phyloP scores from a whole-genome alignment of 495 filamentous ascomycete genomes.

The Daldinia vernicosa region DNA sequence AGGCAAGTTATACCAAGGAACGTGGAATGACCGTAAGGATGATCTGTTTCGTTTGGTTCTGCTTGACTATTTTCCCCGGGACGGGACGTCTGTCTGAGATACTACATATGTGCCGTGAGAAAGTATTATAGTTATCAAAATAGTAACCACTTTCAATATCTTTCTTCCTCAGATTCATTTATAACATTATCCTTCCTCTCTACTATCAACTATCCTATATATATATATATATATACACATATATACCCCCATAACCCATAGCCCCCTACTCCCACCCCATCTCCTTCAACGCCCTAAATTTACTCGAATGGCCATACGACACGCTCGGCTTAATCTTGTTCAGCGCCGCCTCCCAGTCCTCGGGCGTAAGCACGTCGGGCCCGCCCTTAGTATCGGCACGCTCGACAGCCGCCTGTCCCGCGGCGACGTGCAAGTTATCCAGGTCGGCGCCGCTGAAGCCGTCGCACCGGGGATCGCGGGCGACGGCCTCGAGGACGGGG shows the following conservation, averaged over 20 bases:
- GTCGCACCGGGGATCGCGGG: slow-evolving; percentile 72
- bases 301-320: slow-evolving; percentile 65
- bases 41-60: background rate
- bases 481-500: slow-evolving; percentile 65
- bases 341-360: slow-evolving; percentile 82
- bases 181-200: no score
- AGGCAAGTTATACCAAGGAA: background rate
- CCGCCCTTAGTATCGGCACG: slow-evolving; percentile 49
- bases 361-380: slow-evolving; percentile 58
- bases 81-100: background rate
- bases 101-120: no score
- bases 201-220: no score
- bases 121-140: no score
- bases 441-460: slow-evolving; percentile 93
- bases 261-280: slow-evolving; percentile 41
- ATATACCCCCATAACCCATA: background rate
- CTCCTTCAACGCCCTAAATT: slow-evolving; percentile 70
- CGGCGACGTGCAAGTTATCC: slow-evolving; percentile 76
- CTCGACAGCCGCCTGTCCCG: slow-evolving; percentile 78
- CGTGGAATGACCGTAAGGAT: background rate
- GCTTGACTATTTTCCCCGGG: background rate
- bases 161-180: no score
- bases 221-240: background rate
- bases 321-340: slow-evolving; percentile 81
- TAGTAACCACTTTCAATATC: no score